Base-by-base conservation (phyloP, 1,284 basidiomycete species). In the Pyrrhoderma lamaoense region DNA sequence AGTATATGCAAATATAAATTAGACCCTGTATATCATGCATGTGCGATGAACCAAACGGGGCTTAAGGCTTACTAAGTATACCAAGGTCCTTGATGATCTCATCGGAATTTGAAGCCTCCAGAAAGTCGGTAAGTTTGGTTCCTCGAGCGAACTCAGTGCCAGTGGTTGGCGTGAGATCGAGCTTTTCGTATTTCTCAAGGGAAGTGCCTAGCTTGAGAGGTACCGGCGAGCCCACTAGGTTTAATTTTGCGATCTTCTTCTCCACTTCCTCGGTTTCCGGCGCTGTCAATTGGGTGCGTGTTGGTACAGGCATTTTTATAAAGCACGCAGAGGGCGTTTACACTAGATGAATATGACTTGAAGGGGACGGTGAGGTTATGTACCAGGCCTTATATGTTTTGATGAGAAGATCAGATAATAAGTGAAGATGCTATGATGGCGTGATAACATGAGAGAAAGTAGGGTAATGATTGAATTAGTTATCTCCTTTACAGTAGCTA, bases 11-110 rank as follows among this genome's bases (percentile, higher is more conserved):
- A 40, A 19, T 14, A 23, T 21, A 14, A 43, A 22, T 9, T 16
- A 34, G 25, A 25, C 14, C 42, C 5, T 19, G 38, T 21, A 5
- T 8, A n/a, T 9, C 18, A 22, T 11, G 39, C 31, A n/a, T 3
- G 21, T 25, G 4, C 44, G 36, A 14, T 16, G 8, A 37, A 36
- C 3, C 9, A 1, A 31, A 31, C 27, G 27, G 11, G 3, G 19
- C 5, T 2, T 18, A 23, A 35, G 5, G 23, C 51, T 22, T 43
- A 52, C 51, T 71, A 45, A 80, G 70, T 3, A 71, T 73, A 0
- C 79, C 79, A 9, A 76, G 67, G 58, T 76, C 74, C 22, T 63
- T 62, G 45, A 76, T 60, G 42, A 75, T 62, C 47, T 70, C 70
- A 47, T 74, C 71, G 2, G 69, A 57, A 55, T 74, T 69, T 4